These are phyloP conservation scores for Iberis pinnata DNA, from an alignment of 345 rosid genomes.

Conservation along the genomic window DNA sequence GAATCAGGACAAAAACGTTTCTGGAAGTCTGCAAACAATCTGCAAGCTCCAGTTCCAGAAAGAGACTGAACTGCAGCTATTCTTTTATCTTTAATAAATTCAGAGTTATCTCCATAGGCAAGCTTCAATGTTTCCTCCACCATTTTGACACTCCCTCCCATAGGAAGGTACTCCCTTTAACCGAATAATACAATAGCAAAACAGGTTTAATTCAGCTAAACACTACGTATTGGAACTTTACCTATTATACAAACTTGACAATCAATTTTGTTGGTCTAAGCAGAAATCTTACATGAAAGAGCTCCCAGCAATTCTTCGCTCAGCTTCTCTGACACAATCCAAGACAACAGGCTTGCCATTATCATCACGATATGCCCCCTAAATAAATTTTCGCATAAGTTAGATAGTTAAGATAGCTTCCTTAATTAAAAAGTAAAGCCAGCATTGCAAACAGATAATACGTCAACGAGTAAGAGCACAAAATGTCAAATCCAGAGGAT, in stretches of 20 bases:
- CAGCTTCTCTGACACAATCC: slow-evolving; percentile 89
- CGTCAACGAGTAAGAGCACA: neutral
- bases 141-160: slow-evolving; percentile 95
- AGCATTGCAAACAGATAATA: too few relatives aligned
- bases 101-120: slow-evolving; percentile 85
- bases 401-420: slow-evolving; percentile 2
- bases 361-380: slow-evolving; percentile 97
- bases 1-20: slow-evolving; percentile 79
- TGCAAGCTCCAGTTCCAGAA: slow-evolving; percentile 95
- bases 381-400: neutral
- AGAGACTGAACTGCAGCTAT: slow-evolving; percentile 87
- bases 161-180: slow-evolving; percentile 93
- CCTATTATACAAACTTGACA: neutral
- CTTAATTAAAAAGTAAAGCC: neutral
- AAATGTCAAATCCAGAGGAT: too few relatives aligned
- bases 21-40: slow-evolving; percentile 95
- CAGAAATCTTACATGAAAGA: slow-evolving; percentile 51
- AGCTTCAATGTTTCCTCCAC: slow-evolving; percentile 82
- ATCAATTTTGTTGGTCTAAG: neutral
- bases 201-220: too few relatives aligned
- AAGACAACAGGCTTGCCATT: slow-evolving; percentile 91
- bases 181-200: neutral
- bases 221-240: neutral
- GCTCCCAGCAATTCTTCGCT: slow-evolving; percentile 69
- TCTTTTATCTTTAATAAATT: slow-evolving; percentile 69